Evolutionary conservation across 495 filamentous ascomycete genomes (phyloP).

Genomic region (Penicillium flavigenum): DNA sequence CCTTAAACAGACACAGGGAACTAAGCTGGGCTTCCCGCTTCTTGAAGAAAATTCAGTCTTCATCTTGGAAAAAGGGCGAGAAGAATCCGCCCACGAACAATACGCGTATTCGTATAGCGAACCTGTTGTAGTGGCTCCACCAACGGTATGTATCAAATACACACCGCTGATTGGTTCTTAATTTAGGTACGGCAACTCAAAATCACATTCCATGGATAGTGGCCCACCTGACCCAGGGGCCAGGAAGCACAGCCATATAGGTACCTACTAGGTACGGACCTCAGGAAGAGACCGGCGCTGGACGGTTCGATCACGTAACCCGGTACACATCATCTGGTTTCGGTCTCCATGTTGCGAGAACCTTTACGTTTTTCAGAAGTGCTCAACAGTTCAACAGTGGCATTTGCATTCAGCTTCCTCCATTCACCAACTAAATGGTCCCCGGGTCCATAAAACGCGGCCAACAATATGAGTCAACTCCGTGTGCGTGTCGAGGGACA

Average conservation of each 20-base stretch:
- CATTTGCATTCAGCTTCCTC: neutral
- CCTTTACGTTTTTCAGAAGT: neutral
- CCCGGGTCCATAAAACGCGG: neutral
- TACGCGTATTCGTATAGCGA: neutral
- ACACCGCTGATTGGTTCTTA: neutral
- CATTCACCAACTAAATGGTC: neutral
- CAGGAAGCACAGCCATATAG: no score
- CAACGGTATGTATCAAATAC: neutral
- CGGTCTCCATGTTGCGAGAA: no score
- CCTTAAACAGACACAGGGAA: no score
- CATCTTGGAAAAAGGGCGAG: neutral
- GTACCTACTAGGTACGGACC: no score
- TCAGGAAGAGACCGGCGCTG: no score
- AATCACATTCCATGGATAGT: neutral
- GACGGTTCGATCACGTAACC: no score
- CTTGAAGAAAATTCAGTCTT: no score
- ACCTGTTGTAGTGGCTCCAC: neutral
- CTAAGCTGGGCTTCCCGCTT: no score
- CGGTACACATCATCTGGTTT: no score
- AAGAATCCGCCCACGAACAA: neutral
- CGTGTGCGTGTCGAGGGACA: slow-evolving; percentile 77
- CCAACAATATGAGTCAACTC: slow-evolving; percentile 10
- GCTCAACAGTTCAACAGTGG: neutral
- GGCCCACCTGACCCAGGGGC: no score
- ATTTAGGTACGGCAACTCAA: neutral